These are phyloP conservation scores for Neurospora sp. DNA, from an alignment of 495 filamentous ascomycete species.

Conservation along the genomic window DNA sequence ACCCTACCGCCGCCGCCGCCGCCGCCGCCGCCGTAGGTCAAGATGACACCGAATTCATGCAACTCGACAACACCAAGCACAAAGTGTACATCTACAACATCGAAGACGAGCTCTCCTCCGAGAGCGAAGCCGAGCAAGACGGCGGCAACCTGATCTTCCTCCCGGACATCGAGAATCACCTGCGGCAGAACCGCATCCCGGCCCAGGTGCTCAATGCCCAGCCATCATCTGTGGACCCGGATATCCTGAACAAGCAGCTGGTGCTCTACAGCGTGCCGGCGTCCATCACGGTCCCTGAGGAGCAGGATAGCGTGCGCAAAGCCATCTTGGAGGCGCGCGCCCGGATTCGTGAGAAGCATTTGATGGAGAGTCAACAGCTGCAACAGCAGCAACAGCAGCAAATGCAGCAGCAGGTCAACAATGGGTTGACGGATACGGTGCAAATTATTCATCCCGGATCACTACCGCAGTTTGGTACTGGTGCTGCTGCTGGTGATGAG, in stretches of 20 bases:
- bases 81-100: conserved; percentile 86
- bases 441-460: not conserved
- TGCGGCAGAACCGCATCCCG: conserved; percentile 53
- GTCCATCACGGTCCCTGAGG: conserved; percentile 64
- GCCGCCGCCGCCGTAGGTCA: not conserved
- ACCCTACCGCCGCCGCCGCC: not conserved
- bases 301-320: conserved; percentile 73
- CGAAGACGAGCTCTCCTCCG: conserved; percentile 74
- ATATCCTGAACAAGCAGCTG: conserved; percentile 51
- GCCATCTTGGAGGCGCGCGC: conserved; percentile 77
- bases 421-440: not conserved
- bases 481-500: conserved; percentile 6
- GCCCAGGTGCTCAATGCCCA: conserved; percentile 45
- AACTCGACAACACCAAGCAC: conserved; percentile 77
- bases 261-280: conserved; percentile 73
- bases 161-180: conserved; percentile 71
- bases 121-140: conserved; percentile 39
- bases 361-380: conserved; percentile 8
- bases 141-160: conserved; percentile 58
- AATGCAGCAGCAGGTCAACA: not conserved
- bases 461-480: not conserved
- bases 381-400: not conserved
- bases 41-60: conserved; percentile 56
- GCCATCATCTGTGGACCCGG: conserved; percentile 21
- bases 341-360: conserved; percentile 45